These are phyloP conservation scores for Suillus paluster DNA, from an alignment of 768 basidiomycete genomes.

Conservation along the genomic window DNA sequence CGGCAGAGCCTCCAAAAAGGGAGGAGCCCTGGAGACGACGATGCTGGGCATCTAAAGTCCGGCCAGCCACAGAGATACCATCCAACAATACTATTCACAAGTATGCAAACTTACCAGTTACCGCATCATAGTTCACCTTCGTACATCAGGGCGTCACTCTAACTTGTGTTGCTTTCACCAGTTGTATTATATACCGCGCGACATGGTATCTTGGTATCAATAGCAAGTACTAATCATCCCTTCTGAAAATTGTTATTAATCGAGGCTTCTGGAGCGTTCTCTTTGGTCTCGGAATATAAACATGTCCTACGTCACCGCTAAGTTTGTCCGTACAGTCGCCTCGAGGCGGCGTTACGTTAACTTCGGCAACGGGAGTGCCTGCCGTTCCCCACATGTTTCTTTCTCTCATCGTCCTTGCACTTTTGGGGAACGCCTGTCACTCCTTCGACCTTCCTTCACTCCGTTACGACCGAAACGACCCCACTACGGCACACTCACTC, in stretches of 20 bases:
- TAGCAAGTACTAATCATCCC: not conserved
- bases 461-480: constrained; percentile 7
- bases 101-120: constrained; percentile 4
- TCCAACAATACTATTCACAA: not conserved
- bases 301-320: not conserved
- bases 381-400: constrained; percentile 1
- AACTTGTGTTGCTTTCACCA: not conserved
- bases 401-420: constrained; percentile 1
- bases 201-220: not conserved
- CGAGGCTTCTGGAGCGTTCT: not conserved
- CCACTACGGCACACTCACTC: not conserved
- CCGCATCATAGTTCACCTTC: constrained; percentile 1
- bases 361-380: not conserved
- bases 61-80: not conserved
- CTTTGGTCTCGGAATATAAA: not conserved
- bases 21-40: constrained; percentile 22
- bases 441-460: not conserved
- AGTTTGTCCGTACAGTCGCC: not conserved
- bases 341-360: constrained; percentile 1
- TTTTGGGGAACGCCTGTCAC: not conserved
- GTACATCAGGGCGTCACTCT: not conserved
- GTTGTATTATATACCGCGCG: not conserved
- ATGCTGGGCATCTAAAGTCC: constrained; percentile 27
- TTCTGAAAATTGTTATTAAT: not conserved
- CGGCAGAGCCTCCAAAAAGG: constrained; percentile 20